These are phyloP conservation scores for Chrysosporium keratinophilum DNA, from an alignment of 2,329 filamentous ascomycete genomes.

Conservation along the genomic window DNA sequence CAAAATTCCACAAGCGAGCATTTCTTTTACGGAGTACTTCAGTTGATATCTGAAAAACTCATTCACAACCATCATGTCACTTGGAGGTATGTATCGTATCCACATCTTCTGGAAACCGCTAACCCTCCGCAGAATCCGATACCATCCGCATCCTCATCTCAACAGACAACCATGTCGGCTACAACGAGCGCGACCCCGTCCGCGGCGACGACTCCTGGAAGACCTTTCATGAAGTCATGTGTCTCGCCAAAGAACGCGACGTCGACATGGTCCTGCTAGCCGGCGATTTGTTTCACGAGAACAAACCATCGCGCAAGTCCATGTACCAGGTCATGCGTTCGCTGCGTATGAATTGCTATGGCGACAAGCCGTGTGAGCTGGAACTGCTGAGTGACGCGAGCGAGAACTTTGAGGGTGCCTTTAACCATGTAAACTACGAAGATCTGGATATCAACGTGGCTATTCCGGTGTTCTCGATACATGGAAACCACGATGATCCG, in stretches of 20 bases:
- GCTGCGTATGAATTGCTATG: slow-evolving; percentile 82
- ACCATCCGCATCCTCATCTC: slow-evolving; percentile 90
- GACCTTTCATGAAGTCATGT: slow-evolving; percentile 92
- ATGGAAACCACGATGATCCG: slow-evolving; percentile 96
- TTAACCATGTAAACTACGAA: slow-evolving; percentile 94
- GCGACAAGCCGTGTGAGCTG: slow-evolving; percentile 88
- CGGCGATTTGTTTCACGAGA: slow-evolving; percentile 95
- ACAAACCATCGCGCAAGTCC: slow-evolving; percentile 88
- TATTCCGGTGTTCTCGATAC: slow-evolving; percentile 95
- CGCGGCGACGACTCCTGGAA: slow-evolving; percentile 97
- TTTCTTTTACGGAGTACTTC: no score
- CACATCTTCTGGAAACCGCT: not conserved
- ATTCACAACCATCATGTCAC: not conserved
- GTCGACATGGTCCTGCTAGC: slow-evolving; percentile 96
- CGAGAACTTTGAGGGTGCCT: slow-evolving; percentile 79
- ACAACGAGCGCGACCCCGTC: slow-evolving; percentile 81
- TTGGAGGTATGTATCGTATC: slow-evolving; percentile 3
- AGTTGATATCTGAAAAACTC: not conserved
- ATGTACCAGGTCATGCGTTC: slow-evolving; percentile 98
- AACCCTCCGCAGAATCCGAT: slow-evolving; percentile 48
- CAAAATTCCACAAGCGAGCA: no score
- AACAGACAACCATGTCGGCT: slow-evolving; percentile 97
- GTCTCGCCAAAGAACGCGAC: slow-evolving; percentile 71
- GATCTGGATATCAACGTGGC: slow-evolving; percentile 94
- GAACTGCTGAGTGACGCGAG: slow-evolving; percentile 90